These are phyloP conservation scores for Paraphoma sp. DNA, from an alignment of 2,329 filamentous ascomycete species.

Conservation along the genomic window DNA sequence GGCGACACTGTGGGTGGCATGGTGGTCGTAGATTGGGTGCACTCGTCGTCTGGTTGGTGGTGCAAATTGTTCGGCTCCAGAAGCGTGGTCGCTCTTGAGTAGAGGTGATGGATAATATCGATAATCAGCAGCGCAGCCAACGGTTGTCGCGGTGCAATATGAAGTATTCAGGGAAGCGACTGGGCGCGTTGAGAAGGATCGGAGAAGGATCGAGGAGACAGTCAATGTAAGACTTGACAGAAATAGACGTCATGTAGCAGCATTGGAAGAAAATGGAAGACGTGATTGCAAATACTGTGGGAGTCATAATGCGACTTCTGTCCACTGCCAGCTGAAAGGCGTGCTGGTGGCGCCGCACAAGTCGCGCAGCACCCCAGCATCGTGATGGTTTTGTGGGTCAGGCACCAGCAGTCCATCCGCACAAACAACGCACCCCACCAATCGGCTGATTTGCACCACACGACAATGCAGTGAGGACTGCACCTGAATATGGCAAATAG, in stretches of 20 bases:
- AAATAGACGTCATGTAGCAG: neutral
- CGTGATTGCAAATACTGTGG: neutral
- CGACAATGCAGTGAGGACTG: constrained; percentile 1
- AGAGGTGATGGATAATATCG: constrained; percentile 19
- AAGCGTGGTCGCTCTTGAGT: constrained; percentile 9
- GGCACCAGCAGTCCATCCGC: constrained; percentile 6
- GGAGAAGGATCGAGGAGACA: neutral
- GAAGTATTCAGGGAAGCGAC: constrained; percentile 24
- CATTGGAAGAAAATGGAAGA: neutral
- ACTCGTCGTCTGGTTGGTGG: constrained; percentile 5
- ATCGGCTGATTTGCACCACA: constrained; percentile 1
- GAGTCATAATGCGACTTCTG: constrained; percentile 3
- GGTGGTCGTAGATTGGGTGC: constrained; percentile 3
- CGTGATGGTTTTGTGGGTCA: constrained; percentile 9
- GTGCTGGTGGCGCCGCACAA: constrained; percentile 25
- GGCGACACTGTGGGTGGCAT: constrained; percentile 20
- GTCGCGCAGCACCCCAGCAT: constrained; percentile 21
- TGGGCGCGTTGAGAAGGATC: constrained; percentile 12
- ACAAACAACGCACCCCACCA: constrained; percentile 20
- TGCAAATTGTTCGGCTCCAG: constrained; percentile 10
- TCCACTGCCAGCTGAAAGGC: neutral
- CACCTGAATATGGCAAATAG: neutral
- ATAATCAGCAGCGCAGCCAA: constrained; percentile 18
- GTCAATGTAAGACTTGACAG: neutral
- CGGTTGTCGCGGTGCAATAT: constrained; percentile 28